phyloP scores from a whole-genome alignment of 75 land plant species.

The Sequoiadendron giganteum region DNA sequence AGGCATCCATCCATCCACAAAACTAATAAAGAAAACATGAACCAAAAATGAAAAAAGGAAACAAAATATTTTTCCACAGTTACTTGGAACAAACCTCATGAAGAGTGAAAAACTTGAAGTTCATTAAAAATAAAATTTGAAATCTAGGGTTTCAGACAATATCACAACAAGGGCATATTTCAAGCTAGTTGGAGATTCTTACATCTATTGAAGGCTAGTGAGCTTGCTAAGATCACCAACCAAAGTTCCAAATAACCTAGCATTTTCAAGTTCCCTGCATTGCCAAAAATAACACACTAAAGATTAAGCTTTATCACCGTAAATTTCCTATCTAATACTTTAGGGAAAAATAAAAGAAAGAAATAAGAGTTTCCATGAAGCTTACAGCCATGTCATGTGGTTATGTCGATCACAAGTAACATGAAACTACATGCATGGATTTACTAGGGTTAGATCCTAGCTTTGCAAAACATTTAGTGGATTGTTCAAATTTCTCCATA shows the following conservation, averaged over 20 bases:
- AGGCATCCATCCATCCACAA: no score
- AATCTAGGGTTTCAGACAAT: no score
- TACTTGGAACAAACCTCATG: no score
- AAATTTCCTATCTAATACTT: no score
- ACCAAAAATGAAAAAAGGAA: no score
- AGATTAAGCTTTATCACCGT: not conserved
- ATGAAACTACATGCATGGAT: conserved; percentile 89
- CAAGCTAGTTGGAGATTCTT: conserved; percentile 12
- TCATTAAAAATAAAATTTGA: no score
- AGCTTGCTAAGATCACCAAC: conserved; percentile 59
- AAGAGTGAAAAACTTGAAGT: no score
- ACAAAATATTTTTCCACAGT: no score
- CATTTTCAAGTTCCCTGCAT: conserved; percentile 60
- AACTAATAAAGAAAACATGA: no score
- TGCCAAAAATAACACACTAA: not conserved
- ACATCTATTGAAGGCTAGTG: conserved; percentile 54
- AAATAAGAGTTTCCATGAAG: not conserved
- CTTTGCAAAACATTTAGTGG: conserved; percentile 84
- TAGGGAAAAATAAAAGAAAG: not conserved
- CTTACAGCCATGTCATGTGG: conserved; percentile 54
- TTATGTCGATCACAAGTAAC: conserved; percentile 49
- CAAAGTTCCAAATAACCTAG: conserved; percentile 43
- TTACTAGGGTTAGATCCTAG: conserved; percentile 91
- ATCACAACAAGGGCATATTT: no score
- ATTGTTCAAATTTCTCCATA: conserved; percentile 56